Base-by-base conservation (phyloP, 257 asterid species). In the Marsdenia floribunda region DNA sequence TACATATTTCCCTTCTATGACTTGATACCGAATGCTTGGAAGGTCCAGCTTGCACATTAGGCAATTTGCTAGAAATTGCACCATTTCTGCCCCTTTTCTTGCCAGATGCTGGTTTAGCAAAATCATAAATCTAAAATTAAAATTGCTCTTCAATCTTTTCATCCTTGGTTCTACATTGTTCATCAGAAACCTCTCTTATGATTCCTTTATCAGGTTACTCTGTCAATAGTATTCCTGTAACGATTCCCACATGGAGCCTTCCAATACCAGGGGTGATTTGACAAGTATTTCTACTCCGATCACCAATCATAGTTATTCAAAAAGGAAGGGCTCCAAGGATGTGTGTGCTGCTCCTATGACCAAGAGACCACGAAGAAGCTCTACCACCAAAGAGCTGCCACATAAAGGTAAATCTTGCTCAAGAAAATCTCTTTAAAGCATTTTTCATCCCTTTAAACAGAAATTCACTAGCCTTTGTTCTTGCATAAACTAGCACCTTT, bases 321-420 rank as follows among this genome's bases (percentile, higher is more conserved):
- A 92, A 75, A 84, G 98, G 60, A 90, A 89, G 85, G 82, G 82
- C 68, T 40, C 82, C 70, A 89, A 82, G 42, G 84, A 79, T 79
- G 84, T 47, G 1, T 78, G 78, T 70, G 83, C 81, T 49, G 78
- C 79, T 14, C 68, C 63, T n/a, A 33, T 55, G 67, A 75, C 87
- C 8, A 94, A 90, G 82, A 92, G 87, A 79, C 64, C 88, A 68
- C 88, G 97, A 76, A 84, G 76, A 49, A 60, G 84, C 68, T 76
- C 81, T 67, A 58, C 57, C 18, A 26, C 77, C 61, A 81, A 61
- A 14, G 81, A 82, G 52, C 22, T 69, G 74, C 85, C 82, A 24
- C 52, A 82, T 58, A 84, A 84, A 86, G 94, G 98, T 94, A 73
- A 70, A 63, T 50, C 46, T 64, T 61, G 10, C 54, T 22, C 44